These are phyloP conservation scores for Microcos paniculata DNA, from an alignment of 345 rosid genomes.

Conservation along the genomic window DNA sequence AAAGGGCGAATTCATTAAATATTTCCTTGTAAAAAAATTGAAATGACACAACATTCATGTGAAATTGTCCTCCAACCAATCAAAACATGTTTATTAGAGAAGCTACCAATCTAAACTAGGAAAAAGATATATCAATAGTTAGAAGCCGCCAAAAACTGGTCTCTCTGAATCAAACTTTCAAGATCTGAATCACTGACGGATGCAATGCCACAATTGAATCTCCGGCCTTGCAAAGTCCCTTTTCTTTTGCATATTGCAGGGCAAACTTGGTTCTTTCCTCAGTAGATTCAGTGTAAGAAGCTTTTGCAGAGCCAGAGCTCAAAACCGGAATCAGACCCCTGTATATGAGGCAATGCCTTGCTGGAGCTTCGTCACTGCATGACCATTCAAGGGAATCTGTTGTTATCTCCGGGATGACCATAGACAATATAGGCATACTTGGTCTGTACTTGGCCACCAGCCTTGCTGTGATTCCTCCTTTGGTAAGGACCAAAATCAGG, in stretches of 20 bases:
- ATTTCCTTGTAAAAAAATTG: not conserved
- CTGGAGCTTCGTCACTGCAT: slow-evolving; percentile 48
- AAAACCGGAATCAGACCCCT: slow-evolving; percentile 57
- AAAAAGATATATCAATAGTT: not conserved
- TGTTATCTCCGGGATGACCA: slow-evolving; percentile 46
- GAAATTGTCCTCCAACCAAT: not conserved
- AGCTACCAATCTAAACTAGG: not conserved
- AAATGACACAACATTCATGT: not conserved
- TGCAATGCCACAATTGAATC: slow-evolving; percentile 55
- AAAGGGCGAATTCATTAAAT: not conserved
- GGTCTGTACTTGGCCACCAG: slow-evolving; percentile 66
- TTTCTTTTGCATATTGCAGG: slow-evolving; percentile 40
- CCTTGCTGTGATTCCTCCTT: slow-evolving; percentile 56
- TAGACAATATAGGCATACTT: slow-evolving; percentile 52
- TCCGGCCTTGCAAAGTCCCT: slow-evolving; percentile 48
- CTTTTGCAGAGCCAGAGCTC: slow-evolving; percentile 44
- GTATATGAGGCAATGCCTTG: slow-evolving; percentile 58
- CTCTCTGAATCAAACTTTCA: slow-evolving; percentile 30
- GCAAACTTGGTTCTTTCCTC: slow-evolving; percentile 57
- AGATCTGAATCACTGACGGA: slow-evolving; percentile 55
- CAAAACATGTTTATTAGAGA: not conserved
- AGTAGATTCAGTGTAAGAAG: slow-evolving; percentile 44
- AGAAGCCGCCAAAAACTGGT: slow-evolving; percentile 4
- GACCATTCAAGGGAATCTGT: slow-evolving; percentile 53
- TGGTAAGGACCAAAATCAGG: slow-evolving; percentile 56